Percentiles rank a stretch among this genome's conserved stretches.
Conservation (phyloP, 2,329 filamentous ascomycete species). For the Trichoderma koningii region DNA sequence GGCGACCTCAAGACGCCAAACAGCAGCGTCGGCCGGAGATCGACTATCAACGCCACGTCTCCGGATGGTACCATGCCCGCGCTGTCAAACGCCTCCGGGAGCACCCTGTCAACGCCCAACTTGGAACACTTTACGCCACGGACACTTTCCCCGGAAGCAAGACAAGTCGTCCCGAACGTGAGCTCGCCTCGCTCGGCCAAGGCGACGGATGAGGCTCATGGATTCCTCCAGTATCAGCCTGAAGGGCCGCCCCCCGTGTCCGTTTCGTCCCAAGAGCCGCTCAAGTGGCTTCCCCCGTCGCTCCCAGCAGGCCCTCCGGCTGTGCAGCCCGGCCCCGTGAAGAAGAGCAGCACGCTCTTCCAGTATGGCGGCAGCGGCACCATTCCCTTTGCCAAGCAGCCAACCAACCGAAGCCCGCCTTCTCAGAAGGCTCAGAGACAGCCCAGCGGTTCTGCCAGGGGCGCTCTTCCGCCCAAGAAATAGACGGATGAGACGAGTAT, state of each 20-base stretch:
- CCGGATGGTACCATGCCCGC: slow-evolving; percentile 31
- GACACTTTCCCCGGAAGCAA: slow-evolving; percentile 32
- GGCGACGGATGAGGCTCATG: slow-evolving; percentile 34
- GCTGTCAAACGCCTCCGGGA: slow-evolving; percentile 30
- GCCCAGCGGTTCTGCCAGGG: neutral
- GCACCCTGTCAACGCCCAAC: slow-evolving; percentile 34
- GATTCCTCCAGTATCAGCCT: slow-evolving; percentile 58
- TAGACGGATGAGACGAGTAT: neutral
- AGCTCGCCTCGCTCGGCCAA: slow-evolving; percentile 39
- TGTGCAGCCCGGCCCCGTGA: slow-evolving; percentile 40
- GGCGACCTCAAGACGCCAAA: slow-evolving; percentile 17
- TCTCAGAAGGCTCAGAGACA: slow-evolving; percentile 17
- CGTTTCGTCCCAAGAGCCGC: slow-evolving; percentile 43
- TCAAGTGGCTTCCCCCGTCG: slow-evolving; percentile 56
- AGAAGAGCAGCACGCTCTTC: slow-evolving; percentile 41
- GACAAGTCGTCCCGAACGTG: slow-evolving; percentile 32
- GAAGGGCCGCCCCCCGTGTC: slow-evolving; percentile 51
- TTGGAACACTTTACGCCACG: slow-evolving; percentile 33
- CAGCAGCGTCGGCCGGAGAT: neutral
- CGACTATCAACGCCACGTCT: neutral
- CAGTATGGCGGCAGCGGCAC: slow-evolving; percentile 47
- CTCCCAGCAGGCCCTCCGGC: slow-evolving; percentile 40
- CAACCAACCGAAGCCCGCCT: neutral
- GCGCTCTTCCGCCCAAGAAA: slow-evolving; percentile 8
- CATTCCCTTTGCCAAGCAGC: slow-evolving; percentile 49